Conservation (phyloP, 179 eudicot genomes). For the Sideroxylon spinosum region DNA sequence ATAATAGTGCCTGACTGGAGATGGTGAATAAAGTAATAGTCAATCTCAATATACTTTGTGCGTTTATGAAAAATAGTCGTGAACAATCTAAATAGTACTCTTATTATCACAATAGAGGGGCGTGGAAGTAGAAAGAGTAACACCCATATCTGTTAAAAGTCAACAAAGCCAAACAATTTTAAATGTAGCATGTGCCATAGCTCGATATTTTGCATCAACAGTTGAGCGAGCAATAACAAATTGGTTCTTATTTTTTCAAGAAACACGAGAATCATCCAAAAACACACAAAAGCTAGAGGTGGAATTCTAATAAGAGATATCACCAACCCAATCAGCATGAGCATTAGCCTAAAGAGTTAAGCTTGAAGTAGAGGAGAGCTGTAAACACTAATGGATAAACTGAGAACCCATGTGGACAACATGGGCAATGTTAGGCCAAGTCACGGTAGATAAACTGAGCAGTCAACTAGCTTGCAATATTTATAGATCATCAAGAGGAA, state of each 20-base stretch:
- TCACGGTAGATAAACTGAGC: not conserved
- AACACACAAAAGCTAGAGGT: not conserved
- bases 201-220: not conserved
- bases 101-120: not conserved
- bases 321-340: not conserved
- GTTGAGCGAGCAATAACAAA: not conserved
- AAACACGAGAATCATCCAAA: not conserved
- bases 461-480: not conserved
- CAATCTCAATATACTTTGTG: not conserved
- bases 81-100: not conserved
- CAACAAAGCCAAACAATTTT: not conserved
- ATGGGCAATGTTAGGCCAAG: too few species aligned
- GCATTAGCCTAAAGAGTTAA: not conserved
- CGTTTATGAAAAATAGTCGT: not conserved
- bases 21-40: not conserved
- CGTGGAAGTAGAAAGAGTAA: not conserved
- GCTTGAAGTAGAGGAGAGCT: not conserved
- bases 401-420: too few species aligned
- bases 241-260: not conserved
- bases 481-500: not conserved
- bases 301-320: not conserved
- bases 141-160: not conserved
- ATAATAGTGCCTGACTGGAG: not conserved
- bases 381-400: not conserved
- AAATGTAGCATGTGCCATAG: not conserved